Conservation (phyloP, 2,329 filamentous ascomycete genomes). For the Fusarium longipes region DNA sequence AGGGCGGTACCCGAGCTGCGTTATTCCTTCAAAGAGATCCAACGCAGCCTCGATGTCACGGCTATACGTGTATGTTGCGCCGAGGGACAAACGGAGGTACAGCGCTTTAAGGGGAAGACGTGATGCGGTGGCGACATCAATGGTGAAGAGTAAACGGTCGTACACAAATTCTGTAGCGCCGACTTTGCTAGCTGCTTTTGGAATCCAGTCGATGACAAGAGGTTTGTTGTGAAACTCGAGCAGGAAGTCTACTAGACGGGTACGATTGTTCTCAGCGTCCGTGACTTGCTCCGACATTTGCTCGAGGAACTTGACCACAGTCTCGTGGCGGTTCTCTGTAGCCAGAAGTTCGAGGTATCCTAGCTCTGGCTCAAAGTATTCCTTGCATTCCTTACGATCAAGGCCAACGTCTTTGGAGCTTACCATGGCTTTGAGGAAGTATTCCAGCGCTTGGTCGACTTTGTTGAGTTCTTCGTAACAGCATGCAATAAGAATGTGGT, state of each 20-base stretch:
- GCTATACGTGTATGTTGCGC: slow-evolving; percentile 51
- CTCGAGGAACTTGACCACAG: slow-evolving; percentile 52
- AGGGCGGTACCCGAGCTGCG: slow-evolving; percentile 53
- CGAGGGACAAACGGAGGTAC: slow-evolving; percentile 54
- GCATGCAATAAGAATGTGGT: slow-evolving; percentile 53
- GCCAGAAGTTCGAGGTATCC: slow-evolving; percentile 53
- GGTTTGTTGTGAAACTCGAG: slow-evolving; percentile 51
- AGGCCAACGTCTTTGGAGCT: slow-evolving; percentile 45
- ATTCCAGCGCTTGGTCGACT: slow-evolving; percentile 49
- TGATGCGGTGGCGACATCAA: slow-evolving; percentile 49
- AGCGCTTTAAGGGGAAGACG: slow-evolving; percentile 53
- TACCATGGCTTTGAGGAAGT: slow-evolving; percentile 53
- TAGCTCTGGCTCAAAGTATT: slow-evolving; percentile 54
- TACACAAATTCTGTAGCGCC: slow-evolving; percentile 48
- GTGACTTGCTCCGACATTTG: slow-evolving; percentile 47
- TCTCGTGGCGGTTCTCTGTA: slow-evolving; percentile 51
- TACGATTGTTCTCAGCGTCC: slow-evolving; percentile 41
- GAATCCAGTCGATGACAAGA: slow-evolving; percentile 55
- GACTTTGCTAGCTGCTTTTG: slow-evolving; percentile 54
- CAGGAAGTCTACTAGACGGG: slow-evolving; percentile 52
- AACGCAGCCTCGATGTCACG: slow-evolving; percentile 52
- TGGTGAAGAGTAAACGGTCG: slow-evolving; percentile 48
- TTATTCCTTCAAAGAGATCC: slow-evolving; percentile 52
- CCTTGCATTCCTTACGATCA: slow-evolving; percentile 46
- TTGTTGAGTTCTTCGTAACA: slow-evolving; percentile 52